Evolutionary conservation across 805 yeast species (phyloP), one percentile per base, ranked within the genome.

Genomic region (Spathaspora arborariae): DNA sequence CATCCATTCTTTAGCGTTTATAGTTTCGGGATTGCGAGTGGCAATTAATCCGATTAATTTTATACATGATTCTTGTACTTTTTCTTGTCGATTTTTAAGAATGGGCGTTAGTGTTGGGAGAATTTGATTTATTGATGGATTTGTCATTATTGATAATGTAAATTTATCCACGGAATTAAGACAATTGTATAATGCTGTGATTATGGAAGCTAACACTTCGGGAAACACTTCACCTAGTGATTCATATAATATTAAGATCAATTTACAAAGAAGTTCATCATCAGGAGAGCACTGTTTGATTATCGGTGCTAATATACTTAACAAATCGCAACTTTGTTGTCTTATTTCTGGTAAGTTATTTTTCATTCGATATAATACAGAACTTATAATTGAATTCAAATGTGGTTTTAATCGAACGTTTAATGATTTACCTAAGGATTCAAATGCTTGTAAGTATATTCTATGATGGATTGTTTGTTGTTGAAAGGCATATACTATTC

Each of bases 1-100:
- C 92, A 94, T 88, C 99, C 99, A 94, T 64, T 94, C 99, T 51
- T 88, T 81, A 2, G 96, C 96, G 33, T 90, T 82, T 13, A 90
- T 87, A 46, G 81, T 80, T 52, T 88, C 95, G 1, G 96, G 83
- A 8, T 87, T 91, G 39, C 80, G 75, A 42, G 76, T 80, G 0
- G 98, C 97, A 45, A 92, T 84, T 43, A 80, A 72, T 2, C 97
- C 97, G 20, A 94, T 84, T 16, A 92, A 68, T 39, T 76, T 80
- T 34, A 94, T 85, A 7, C 91, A 80, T 50, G 83, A 79, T 52
- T 88, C 92, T 62, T 90, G 97, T 2, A 94, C 98, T 52, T 85
- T 86, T 52, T 86, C 96, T 59, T 91, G 94, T 49, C 92, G 73
- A 60, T 94, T 94, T 53, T 90, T 80, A 62, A 94, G 70, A 55